Evolutionary conservation across 2,329 filamentous ascomycete species (phyloP).

Genomic region (Diaporthe amygdali): DNA sequence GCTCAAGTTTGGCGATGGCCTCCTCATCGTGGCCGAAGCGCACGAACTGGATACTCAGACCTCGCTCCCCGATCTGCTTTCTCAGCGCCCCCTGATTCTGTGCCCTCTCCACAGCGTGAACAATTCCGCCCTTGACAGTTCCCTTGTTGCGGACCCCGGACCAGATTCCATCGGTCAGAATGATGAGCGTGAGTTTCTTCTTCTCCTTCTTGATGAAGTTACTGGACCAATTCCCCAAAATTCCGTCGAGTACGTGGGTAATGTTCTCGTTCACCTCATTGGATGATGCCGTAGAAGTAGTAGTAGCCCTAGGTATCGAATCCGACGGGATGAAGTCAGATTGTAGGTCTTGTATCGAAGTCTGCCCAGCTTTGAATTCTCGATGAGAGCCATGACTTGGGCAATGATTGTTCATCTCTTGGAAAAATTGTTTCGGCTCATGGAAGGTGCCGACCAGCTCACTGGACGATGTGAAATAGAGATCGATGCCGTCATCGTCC

Average conservation of each 20-base stretch:
- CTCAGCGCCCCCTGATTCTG: background rate
- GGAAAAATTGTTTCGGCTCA: too few species aligned
- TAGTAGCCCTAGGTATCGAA: background rate
- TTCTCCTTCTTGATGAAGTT: background rate
- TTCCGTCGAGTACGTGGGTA: background rate
- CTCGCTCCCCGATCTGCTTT: background rate
- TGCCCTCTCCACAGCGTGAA: background rate
- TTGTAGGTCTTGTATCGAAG: background rate
- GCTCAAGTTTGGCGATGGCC: background rate
- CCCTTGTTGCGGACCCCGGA: background rate
- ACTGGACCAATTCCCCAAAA: background rate
- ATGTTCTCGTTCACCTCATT: background rate
- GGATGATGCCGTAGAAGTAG: background rate
- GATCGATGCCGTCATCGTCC: background rate
- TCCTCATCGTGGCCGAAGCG: background rate
- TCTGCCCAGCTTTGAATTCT: too few species aligned
- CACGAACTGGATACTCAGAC: background rate
- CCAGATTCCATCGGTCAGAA: background rate
- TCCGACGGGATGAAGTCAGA: background rate
- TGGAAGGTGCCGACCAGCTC: background rate
- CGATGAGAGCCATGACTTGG: too few species aligned
- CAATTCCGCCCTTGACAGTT: background rate
- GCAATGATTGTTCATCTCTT: too few species aligned
- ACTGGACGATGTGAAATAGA: background rate
- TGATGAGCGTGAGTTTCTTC: background rate